These are phyloP conservation scores for Geotrichum aggregatum DNA, from an alignment of 1,139 yeast species.

Conservation along the genomic window DNA sequence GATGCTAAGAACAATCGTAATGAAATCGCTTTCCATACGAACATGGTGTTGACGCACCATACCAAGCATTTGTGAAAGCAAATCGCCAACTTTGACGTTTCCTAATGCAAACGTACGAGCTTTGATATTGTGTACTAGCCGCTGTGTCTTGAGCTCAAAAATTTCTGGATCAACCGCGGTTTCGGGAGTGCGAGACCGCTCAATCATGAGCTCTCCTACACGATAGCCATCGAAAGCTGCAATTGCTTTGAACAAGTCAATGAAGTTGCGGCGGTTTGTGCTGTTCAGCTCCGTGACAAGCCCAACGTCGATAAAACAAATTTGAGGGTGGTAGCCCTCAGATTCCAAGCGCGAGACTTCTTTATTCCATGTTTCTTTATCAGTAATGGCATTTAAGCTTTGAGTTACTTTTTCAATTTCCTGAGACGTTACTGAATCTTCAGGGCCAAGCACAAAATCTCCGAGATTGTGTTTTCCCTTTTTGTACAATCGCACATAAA, in stretches of 20 bases:
- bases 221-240: slow-evolving; percentile 89
- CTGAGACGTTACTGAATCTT: slow-evolving; percentile 23
- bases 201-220: slow-evolving; percentile 95
- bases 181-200: slow-evolving; percentile 89
- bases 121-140: slow-evolving; percentile 74
- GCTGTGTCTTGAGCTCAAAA: slow-evolving; percentile 82
- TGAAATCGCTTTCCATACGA: slow-evolving; percentile 94
- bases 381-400: slow-evolving; percentile 38
- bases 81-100: slow-evolving; percentile 84
- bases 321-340: slow-evolving; percentile 74
- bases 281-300: slow-evolving; percentile 83
- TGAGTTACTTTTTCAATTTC: slow-evolving; percentile 29
- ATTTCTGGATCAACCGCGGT: slow-evolving; percentile 79
- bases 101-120: slow-evolving; percentile 89
- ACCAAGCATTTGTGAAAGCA: slow-evolving; percentile 75
- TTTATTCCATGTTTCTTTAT: slow-evolving; percentile 48
- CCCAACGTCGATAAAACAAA: slow-evolving; percentile 90
- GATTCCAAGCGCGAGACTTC: slow-evolving; percentile 50
- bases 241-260: slow-evolving; percentile 82
- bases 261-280: slow-evolving; percentile 72
- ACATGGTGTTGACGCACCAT: slow-evolving; percentile 96
- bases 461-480: slow-evolving; percentile 19
- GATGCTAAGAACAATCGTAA: slow-evolving; percentile 89
- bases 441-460: slow-evolving; percentile 22
- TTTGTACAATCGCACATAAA: slow-evolving; percentile 71